These are phyloP conservation scores for Microcos paniculata DNA, from an alignment of 345 rosid species.

Conservation along the genomic window DNA sequence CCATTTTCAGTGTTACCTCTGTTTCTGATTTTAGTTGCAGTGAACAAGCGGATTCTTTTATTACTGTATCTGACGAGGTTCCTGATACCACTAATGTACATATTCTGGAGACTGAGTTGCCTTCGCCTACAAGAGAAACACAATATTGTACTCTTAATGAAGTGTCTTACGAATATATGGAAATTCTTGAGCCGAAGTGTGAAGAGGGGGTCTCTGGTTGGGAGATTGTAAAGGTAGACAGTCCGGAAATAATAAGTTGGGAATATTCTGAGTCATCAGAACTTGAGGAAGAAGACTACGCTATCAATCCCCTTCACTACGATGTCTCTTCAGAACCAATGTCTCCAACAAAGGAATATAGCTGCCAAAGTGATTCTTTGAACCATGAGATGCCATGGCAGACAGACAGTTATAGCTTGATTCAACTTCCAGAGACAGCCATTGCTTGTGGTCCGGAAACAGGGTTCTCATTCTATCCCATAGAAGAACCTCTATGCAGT, in stretches of 20 bases:
- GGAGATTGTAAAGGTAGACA: slow-evolving; percentile 27
- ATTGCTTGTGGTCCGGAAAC: slow-evolving; percentile 6
- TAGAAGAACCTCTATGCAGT: slow-evolving; percentile 25
- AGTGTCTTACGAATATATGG: slow-evolving; percentile 17
- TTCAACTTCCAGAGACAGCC: slow-evolving; percentile 17
- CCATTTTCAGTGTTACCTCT: slow-evolving; percentile 9
- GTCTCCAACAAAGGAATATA: slow-evolving; percentile 15
- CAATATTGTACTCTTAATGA: slow-evolving; percentile 26
- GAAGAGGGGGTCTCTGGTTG: slow-evolving; percentile 24
- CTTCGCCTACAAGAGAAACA: slow-evolving; percentile 21
- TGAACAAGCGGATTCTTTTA: slow-evolving; percentile 22
- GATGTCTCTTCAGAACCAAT: slow-evolving; percentile 11
- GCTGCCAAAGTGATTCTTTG: slow-evolving; percentile 4
- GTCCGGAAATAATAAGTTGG: slow-evolving; percentile 21
- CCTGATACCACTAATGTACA: slow-evolving; percentile 17
- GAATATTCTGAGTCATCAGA: slow-evolving; percentile 18
- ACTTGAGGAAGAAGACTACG: slow-evolving; percentile 10
- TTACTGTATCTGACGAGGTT: slow-evolving; percentile 18
- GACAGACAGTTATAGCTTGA: slow-evolving; percentile 13
- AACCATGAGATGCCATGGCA: slow-evolving; percentile 14
- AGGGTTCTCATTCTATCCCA: slow-evolving; percentile 10
- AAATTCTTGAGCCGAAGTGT: slow-evolving; percentile 11
- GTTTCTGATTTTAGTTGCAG: slow-evolving; percentile 23
- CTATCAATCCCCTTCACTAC: slow-evolving; percentile 7
- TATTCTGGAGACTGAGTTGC: slow-evolving; percentile 11